Evolutionary conservation across 202 grass and related monocot species (phyloP).

Genomic region (Digitaria exilis): DNA sequence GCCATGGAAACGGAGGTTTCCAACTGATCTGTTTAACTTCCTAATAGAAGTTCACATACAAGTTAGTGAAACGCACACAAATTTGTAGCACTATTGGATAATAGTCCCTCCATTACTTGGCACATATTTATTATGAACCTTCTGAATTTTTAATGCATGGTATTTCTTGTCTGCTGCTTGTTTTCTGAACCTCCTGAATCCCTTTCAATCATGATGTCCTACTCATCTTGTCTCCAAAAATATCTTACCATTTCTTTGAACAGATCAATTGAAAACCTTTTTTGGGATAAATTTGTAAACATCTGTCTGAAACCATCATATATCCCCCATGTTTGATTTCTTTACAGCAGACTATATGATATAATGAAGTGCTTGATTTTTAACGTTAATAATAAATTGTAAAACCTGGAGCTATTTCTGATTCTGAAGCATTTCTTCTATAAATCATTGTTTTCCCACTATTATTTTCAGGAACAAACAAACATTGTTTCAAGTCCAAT

Average conservation of each 20-base stretch:
- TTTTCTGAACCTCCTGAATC: not conserved
- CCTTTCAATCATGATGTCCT: not conserved
- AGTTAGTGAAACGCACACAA: not conserved
- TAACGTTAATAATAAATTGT: not conserved
- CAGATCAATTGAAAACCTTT: not conserved
- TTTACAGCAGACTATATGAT: slow-evolving; percentile 14
- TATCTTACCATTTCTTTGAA: not conserved
- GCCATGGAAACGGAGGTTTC: not conserved
- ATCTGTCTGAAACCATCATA: not conserved
- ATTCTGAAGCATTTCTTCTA: not conserved
- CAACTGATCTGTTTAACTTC: not conserved
- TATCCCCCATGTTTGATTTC: slow-evolving; percentile 13
- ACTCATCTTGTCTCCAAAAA: not conserved
- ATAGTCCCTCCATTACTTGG: not conserved
- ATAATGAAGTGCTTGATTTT: not conserved
- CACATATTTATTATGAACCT: not conserved
- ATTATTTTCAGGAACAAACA: slow-evolving; percentile 80
- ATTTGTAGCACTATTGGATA: not conserved
- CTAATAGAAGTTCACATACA: not conserved
- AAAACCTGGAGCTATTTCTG: not conserved
- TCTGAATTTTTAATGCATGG: not conserved
- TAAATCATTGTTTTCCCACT: slow-evolving; percentile 1
- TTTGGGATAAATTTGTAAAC: not conserved
- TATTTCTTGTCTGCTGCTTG: not conserved
- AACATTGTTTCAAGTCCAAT: slow-evolving; percentile 84